phyloP scores from a whole-genome alignment of 169 alveolate genomes.

The Plasmodium knowlesi region DNA sequence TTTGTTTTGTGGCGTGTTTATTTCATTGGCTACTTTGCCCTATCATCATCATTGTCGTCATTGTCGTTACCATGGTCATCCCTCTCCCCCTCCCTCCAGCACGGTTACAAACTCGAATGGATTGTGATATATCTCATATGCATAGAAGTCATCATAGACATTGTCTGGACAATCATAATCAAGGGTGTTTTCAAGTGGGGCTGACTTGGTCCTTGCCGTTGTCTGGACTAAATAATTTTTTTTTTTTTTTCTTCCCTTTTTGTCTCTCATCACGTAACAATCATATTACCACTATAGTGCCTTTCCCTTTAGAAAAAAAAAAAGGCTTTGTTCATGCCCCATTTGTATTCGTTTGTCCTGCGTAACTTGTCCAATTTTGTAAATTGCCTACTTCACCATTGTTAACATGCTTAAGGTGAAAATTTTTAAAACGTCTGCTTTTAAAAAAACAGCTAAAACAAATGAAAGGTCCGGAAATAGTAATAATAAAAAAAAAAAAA shows the following conservation, averaged over 20 bases:
- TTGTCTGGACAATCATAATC: slow-evolving; percentile 88
- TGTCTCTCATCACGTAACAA: background rate
- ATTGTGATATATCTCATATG: slow-evolving; percentile 86
- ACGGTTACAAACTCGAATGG: slow-evolving; percentile 89
- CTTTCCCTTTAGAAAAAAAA: background rate
- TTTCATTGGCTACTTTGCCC: background rate
- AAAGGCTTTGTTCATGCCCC: background rate
- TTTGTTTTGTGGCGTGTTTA: background rate
- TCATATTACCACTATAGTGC: background rate
- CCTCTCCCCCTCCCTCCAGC: slow-evolving; percentile 73
- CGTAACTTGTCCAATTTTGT: background rate
- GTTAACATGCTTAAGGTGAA: background rate
- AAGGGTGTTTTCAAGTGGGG: slow-evolving; percentile 86
- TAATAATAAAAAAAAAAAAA: background rate
- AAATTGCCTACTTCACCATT: background rate
- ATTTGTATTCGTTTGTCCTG: background rate
- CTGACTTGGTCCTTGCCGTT: slow-evolving; percentile 8
- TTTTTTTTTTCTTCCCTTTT: background rate
- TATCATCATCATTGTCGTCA: background rate
- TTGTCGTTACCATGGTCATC: too few relatives aligned
- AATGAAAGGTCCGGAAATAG: background rate
- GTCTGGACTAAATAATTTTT: background rate
- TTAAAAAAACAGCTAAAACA: background rate
- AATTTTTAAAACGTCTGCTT: background rate
- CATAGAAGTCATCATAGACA: slow-evolving; percentile 87